Percentiles rank a stretch among this genome's conserved stretches.
Conservation (phyloP, 768 basidiomycete species). For the Lanmaoa rubissima region DNA sequence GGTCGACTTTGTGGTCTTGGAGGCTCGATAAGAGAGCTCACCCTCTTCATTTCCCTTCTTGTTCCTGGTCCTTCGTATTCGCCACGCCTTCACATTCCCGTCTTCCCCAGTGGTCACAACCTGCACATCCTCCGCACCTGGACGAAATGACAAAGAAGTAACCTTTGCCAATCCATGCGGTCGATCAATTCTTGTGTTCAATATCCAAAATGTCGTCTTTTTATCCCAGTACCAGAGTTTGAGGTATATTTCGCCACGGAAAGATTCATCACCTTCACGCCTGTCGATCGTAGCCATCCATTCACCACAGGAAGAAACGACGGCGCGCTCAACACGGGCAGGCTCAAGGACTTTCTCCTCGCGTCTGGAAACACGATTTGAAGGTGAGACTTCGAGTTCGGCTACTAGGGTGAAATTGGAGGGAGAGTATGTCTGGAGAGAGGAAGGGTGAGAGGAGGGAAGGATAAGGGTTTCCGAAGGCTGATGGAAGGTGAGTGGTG, state of each 20-base stretch:
- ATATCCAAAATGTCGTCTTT: conserved; percentile 57
- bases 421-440: conserved; percentile 89
- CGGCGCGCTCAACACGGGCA: conserved; percentile 67
- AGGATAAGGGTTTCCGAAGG: conserved; percentile 75
- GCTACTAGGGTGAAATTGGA: conserved; percentile 64
- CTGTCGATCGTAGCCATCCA: conserved; percentile 94
- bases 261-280: conserved; percentile 63
- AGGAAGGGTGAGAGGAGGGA: conserved; percentile 92
- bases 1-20: not conserved
- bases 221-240: conserved; percentile 91
- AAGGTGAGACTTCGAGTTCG: conserved; percentile 91
- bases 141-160: conserved; percentile 68
- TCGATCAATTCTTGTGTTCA: conserved; percentile 87
- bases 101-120: conserved; percentile 78
- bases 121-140: conserved; percentile 38
- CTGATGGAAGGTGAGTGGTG: conserved; percentile 76
- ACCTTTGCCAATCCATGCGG: conserved; percentile 74
- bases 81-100: conserved; percentile 80
- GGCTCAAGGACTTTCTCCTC: conserved; percentile 78
- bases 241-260: conserved; percentile 70
- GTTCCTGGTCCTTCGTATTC: conserved; percentile 46
- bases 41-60: conserved; percentile 53
- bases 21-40: conserved; percentile 29
- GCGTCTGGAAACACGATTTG: conserved; percentile 82
- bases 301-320: conserved; percentile 62